Percentiles rank a stretch among this genome's conserved stretches.
Evolutionary conservation across 2,329 filamentous ascomycete species (phyloP).

Genomic region (Colletotrichum chlorophyti): DNA sequence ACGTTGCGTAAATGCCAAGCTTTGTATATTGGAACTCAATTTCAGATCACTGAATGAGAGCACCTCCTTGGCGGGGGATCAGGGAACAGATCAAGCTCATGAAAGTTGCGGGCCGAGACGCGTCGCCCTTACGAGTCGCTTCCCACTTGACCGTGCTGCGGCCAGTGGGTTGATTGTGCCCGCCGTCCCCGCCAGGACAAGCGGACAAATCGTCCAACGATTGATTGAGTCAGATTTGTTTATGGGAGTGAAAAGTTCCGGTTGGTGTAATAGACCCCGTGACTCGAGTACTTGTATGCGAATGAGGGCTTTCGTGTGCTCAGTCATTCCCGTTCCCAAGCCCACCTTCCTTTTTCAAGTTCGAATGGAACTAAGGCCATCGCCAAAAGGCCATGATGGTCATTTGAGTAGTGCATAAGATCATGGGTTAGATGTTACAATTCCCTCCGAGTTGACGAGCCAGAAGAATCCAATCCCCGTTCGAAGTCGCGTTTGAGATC

Average conservation of each 20-base stretch:
- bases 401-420: too few species aligned
- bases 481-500: constrained; percentile 15
- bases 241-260: neutral
- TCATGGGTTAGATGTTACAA: neutral
- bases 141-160: too few species aligned
- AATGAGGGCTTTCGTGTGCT: too few species aligned
- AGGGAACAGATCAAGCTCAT: neutral
- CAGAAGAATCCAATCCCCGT: constrained; percentile 6
- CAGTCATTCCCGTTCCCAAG: too few species aligned
- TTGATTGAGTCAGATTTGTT: too few species aligned
- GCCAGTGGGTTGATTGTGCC: too few species aligned
- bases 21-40: neutral
- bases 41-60: constrained; percentile 1
- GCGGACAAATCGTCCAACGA: too few species aligned
- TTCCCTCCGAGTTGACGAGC: neutral
- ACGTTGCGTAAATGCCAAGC: constrained; percentile 13
- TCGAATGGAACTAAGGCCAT: too few species aligned
- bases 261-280: neutral
- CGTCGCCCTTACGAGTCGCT: neutral
- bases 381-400: too few species aligned
- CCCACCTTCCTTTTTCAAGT: too few species aligned
- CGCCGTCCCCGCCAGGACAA: too few species aligned
- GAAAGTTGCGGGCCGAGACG: constrained; percentile 7
- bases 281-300: too few species aligned
- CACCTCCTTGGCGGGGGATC: constrained; percentile 11